A percentile compares a stretch with the other conserved stretches of the same genome.
Evolutionary conservation across 2,329 filamentous ascomycete species (phyloP).

Genomic region (Colletotrichum falcatum): DNA sequence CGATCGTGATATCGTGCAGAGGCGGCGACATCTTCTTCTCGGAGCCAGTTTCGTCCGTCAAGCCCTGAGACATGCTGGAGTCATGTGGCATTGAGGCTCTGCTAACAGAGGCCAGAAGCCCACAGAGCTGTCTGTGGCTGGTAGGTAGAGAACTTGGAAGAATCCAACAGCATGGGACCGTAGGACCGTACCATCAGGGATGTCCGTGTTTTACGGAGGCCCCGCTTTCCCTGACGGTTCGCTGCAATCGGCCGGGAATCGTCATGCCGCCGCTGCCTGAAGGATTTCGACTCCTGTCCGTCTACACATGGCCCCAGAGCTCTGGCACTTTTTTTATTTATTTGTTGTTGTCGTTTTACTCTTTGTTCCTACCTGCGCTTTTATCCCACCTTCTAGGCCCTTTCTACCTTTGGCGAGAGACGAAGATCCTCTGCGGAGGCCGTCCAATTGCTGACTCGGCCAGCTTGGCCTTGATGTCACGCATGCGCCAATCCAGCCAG

Average conservation of each 20-base stretch:
- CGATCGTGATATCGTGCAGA: not conserved
- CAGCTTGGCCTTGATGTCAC: slow-evolving; percentile 30
- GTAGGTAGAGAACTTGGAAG: not conserved
- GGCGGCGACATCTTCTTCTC: not conserved
- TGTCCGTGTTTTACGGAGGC: slow-evolving; percentile 35
- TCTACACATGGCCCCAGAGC: slow-evolving; percentile 1
- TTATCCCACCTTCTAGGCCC: slow-evolving; percentile 22
- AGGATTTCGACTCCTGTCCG: slow-evolving; percentile 15
- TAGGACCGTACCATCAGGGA: slow-evolving; percentile 34
- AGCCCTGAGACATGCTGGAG: not conserved
- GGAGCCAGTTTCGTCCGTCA: not conserved
- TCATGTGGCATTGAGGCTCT: slow-evolving; percentile 10
- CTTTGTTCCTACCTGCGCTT: not conserved
- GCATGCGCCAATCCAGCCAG: slow-evolving; percentile 14
- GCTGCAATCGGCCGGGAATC: slow-evolving; percentile 29
- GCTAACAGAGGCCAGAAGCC: not conserved
- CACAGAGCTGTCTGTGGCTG: not conserved
- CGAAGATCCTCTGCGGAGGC: not conserved
- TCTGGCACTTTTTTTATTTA: slow-evolving; percentile 11
- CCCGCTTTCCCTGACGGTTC: slow-evolving; percentile 22
- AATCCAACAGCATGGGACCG: slow-evolving; percentile 19
- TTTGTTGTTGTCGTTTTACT: not conserved
- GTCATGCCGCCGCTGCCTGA: slow-evolving; percentile 27
- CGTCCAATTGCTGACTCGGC: slow-evolving; percentile 32
- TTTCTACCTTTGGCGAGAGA: slow-evolving; percentile 14